These are phyloP conservation scores for Penicillium coffeae DNA, from an alignment of 495 filamentous ascomycete species.

Conservation along the genomic window DNA sequence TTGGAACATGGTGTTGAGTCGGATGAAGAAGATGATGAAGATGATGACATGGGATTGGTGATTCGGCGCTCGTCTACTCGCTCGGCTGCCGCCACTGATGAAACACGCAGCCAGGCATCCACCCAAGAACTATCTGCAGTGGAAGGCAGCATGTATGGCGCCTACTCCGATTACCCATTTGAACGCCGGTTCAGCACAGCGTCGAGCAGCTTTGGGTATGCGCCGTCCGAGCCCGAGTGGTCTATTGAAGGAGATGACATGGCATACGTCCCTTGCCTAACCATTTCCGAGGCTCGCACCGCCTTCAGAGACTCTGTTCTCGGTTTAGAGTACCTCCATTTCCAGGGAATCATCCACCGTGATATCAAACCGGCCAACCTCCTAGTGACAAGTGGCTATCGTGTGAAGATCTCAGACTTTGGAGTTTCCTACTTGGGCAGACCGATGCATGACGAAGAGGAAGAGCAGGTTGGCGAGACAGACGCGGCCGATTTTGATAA, in stretches of 20 bases:
- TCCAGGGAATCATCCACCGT: slow-evolving; percentile 92
- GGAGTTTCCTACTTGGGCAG: slow-evolving; percentile 95
- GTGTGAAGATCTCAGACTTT: slow-evolving; percentile 99
- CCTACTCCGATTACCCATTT: slow-evolving; percentile 55
- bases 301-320: slow-evolving; percentile 92
- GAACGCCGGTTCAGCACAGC: slow-evolving; percentile 48
- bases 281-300: slow-evolving; percentile 74
- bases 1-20: slow-evolving; percentile 73
- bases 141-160: slow-evolving; percentile 72
- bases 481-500: slow-evolving; percentile 83
- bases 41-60: slow-evolving; percentile 36
- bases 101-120: slow-evolving; percentile 42
- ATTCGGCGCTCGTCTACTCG: slow-evolving; percentile 34
- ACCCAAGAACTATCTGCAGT: slow-evolving; percentile 53
- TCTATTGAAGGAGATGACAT: slow-evolving; percentile 66
- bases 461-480: slow-evolving; percentile 76
- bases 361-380: slow-evolving; percentile 99
- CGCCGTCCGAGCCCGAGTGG: slow-evolving; percentile 55
- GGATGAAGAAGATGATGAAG: slow-evolving; percentile 50
- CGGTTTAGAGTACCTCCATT: slow-evolving; percentile 93
- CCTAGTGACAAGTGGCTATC: slow-evolving; percentile 76
- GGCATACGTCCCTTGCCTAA: slow-evolving; percentile 87
- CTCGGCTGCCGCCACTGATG: slow-evolving; percentile 29
- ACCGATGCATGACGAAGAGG: slow-evolving; percentile 70
- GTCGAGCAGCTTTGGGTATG: slow-evolving; percentile 47